Conservation (phyloP, 306 rosid species). For the Vachellia pachyceras region DNA sequence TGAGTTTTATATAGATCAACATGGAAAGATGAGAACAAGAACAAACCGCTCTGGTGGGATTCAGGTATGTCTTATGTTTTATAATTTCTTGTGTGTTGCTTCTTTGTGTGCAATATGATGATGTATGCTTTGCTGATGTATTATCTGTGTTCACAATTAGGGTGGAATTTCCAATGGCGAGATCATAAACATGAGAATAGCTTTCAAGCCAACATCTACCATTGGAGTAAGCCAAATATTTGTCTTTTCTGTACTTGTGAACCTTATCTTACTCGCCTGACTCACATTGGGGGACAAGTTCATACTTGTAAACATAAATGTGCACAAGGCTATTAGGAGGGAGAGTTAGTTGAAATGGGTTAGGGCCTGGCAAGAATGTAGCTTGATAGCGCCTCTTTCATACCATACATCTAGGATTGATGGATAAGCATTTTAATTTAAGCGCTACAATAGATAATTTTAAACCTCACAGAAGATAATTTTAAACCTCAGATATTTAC, state of each 20-base stretch:
- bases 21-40: conserved; percentile 75
- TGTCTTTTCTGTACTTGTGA: conserved; percentile 11
- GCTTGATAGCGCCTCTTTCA: neutral
- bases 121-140: conserved; percentile 34
- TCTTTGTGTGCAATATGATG: conserved; percentile 28
- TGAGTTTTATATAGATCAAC: conserved; percentile 75
- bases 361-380: neutral
- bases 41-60: conserved; percentile 98
- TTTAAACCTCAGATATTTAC: too few relatives aligned
- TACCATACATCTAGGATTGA: neutral
- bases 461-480: neutral
- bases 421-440: neutral
- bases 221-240: conserved; percentile 69
- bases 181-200: conserved; percentile 87
- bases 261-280: neutral
- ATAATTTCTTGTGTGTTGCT: conserved; percentile 29
- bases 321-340: conserved; percentile 3
- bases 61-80: conserved; percentile 61
- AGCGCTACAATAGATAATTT: neutral
- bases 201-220: conserved; percentile 98
- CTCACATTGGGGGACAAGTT: neutral
- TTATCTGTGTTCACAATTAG: conserved; percentile 50
- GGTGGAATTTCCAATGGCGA: conserved; percentile 99
- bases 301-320: neutral
- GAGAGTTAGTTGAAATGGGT: neutral